phyloP scores from a whole-genome alignment of 345 rosid species.

The Fremontodendron californicum region DNA sequence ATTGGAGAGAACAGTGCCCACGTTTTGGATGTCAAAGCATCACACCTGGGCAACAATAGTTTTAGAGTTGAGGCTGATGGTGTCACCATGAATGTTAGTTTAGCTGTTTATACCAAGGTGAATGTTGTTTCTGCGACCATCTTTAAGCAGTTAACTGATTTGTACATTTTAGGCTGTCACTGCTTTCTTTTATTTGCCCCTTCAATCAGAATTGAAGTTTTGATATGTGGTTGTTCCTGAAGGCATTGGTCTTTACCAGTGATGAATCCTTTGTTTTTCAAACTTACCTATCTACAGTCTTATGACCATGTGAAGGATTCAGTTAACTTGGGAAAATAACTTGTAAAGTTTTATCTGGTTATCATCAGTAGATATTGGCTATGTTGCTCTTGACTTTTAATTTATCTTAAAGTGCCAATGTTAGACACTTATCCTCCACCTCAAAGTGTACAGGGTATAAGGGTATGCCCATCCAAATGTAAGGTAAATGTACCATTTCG shows the following conservation, averaged over 20 bases:
- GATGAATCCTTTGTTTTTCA: background rate
- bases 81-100: constrained; percentile 45
- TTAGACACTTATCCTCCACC: background rate
- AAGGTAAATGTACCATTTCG: background rate
- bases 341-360: background rate
- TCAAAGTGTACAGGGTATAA: background rate
- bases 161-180: background rate
- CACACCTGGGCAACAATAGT: constrained; percentile 36
- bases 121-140: background rate
- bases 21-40: constrained; percentile 48
- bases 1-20: constrained; percentile 43
- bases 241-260: background rate
- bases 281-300: background rate
- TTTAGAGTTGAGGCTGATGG: constrained; percentile 69
- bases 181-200: background rate
- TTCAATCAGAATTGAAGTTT: background rate
- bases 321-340: background rate
- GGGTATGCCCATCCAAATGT: background rate
- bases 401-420: background rate
- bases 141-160: background rate
- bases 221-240: background rate
- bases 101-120: constrained; percentile 69
- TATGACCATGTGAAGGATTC: background rate
- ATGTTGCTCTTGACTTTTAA: background rate
- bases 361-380: background rate